Conservation (phyloP, 371 early-diverging fungal species). For the Encephalitozoon romaleae region DNA sequence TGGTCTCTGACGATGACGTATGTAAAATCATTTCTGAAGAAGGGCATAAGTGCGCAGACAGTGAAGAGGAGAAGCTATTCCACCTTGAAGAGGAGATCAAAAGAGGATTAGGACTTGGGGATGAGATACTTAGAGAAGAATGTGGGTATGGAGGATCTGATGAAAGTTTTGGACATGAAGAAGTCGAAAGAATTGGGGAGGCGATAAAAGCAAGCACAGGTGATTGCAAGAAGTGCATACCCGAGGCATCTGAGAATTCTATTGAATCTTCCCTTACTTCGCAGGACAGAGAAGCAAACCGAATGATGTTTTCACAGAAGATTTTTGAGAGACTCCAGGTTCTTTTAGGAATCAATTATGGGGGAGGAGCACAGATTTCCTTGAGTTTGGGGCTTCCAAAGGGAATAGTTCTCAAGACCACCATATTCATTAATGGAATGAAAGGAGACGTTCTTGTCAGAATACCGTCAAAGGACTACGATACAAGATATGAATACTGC, state of each 20-base stretch:
- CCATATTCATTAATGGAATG: constrained; percentile 40
- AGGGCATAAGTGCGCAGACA: not conserved
- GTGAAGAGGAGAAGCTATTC: not conserved
- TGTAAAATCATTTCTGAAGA: not conserved
- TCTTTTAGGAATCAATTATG: constrained; percentile 43
- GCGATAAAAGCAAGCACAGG: not conserved
- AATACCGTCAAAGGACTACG: constrained; percentile 55
- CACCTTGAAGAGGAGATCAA: constrained; percentile 6
- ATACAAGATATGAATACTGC: constrained; percentile 55
- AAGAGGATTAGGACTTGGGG: not conserved
- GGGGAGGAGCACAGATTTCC: constrained; percentile 41
- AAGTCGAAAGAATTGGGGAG: not conserved
- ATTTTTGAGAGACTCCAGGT: constrained; percentile 45
- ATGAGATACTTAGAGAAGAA: not conserved
- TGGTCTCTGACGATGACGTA: constrained; percentile 39
- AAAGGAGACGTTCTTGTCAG: constrained; percentile 50
- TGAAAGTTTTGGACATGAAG: not conserved
- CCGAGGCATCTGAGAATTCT: not conserved
- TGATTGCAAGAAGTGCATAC: not conserved
- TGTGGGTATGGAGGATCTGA: not conserved
- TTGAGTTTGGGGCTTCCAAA: constrained; percentile 51
- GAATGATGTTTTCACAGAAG: not conserved
- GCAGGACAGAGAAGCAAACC: not conserved
- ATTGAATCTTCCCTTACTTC: too few relatives aligned
- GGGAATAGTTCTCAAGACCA: constrained; percentile 35